A percentile compares a stretch with the other conserved stretches of the same genome.
phyloP scores from a whole-genome alignment of 2,329 filamentous ascomycete genomes.

The Botrytis tulipae region DNA sequence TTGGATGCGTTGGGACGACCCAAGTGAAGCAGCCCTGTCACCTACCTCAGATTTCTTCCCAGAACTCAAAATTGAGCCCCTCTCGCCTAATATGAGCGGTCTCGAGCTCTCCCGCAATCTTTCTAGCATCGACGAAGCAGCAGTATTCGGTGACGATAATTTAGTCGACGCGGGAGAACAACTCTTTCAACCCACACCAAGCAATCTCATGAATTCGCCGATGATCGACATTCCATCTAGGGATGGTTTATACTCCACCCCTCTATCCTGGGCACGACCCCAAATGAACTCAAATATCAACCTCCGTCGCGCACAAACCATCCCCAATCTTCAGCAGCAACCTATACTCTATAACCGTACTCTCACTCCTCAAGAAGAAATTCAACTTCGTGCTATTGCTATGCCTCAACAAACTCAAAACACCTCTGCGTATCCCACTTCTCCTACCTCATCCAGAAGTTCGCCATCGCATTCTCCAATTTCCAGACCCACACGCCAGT shows the following conservation, averaged over 20 bases:
- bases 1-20: slow-evolving; percentile 39
- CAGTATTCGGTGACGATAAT: slow-evolving; percentile 32
- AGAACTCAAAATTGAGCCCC: slow-evolving; percentile 33
- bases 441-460: slow-evolving; percentile 42
- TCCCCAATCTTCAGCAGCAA: slow-evolving; percentile 15
- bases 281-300: slow-evolving; percentile 17
- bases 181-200: slow-evolving; percentile 31
- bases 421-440: slow-evolving; percentile 45
- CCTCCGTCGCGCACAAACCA: slow-evolving; percentile 10
- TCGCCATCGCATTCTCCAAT: slow-evolving; percentile 44
- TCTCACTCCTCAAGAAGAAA: slow-evolving; percentile 32
- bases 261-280: slow-evolving; percentile 34
- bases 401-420: slow-evolving; percentile 53
- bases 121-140: slow-evolving; percentile 26
- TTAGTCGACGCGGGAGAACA: slow-evolving; percentile 29
- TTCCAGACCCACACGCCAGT: slow-evolving; percentile 45
- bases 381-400: slow-evolving; percentile 57
- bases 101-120: slow-evolving; percentile 31
- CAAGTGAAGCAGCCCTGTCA: slow-evolving; percentile 32
- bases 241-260: slow-evolving; percentile 34
- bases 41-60: slow-evolving; percentile 35
- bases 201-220: slow-evolving; percentile 18
- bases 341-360: slow-evolving; percentile 16
- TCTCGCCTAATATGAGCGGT: slow-evolving; percentile 31
- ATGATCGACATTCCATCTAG: slow-evolving; percentile 21